Percentiles rank a stretch among this genome's conserved stretches.
phyloP scores from a whole-genome alignment of 2,329 filamentous ascomycete genomes.

The Calonectria pteridis region DNA sequence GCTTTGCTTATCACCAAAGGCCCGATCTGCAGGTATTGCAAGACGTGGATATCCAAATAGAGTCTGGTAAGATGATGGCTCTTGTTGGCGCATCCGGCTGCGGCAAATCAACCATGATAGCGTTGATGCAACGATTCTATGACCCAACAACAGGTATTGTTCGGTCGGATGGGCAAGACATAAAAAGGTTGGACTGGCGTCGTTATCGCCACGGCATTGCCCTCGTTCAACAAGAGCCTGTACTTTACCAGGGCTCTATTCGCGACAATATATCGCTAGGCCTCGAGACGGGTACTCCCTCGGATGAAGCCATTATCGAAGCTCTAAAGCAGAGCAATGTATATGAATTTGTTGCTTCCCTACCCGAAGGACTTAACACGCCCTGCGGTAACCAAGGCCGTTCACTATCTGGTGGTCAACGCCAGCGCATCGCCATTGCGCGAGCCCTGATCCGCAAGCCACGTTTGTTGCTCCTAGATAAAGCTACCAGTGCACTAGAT shows the following conservation, averaged over 20 bases:
- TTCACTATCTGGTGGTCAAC: constrained; percentile 78
- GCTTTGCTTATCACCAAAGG: constrained; percentile 68
- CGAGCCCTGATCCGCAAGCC: constrained; percentile 77
- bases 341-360: constrained; percentile 66
- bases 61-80: constrained; percentile 63
- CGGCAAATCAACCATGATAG: constrained; percentile 72
- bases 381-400: constrained; percentile 75
- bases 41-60: constrained; percentile 55
- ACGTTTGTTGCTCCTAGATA: constrained; percentile 76
- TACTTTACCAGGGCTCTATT: constrained; percentile 63
- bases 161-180: constrained; percentile 45
- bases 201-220: constrained; percentile 52
- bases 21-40: constrained; percentile 52
- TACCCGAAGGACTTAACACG: constrained; percentile 72
- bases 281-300: constrained; percentile 45
- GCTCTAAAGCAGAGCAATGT: constrained; percentile 68
- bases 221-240: constrained; percentile 57
- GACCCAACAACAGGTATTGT: constrained; percentile 50
- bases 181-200: constrained; percentile 46
- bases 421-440: constrained; percentile 80
- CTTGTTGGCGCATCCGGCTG: constrained; percentile 70
- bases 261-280: constrained; percentile 69
- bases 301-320: constrained; percentile 56
- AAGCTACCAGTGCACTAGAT: constrained; percentile 76
- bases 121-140: constrained; percentile 61